Conservation (phyloP, 352 stramenopile genomes). For the Saprolegnia parasitica region DNA sequence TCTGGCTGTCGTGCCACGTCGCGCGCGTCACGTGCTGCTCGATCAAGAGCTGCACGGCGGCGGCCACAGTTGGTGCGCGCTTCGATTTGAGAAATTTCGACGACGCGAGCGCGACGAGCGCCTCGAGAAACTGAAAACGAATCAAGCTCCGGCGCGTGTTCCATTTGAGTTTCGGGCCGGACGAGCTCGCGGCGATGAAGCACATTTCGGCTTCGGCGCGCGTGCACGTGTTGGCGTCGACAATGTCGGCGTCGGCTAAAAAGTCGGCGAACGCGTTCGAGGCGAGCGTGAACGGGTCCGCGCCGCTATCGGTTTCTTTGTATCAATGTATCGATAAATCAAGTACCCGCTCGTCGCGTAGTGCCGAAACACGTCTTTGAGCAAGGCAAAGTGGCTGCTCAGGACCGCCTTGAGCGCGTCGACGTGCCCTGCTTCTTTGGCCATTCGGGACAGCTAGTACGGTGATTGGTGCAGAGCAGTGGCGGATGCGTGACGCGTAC, state of each 20-base stretch:
- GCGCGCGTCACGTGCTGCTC: constrained; percentile 12
- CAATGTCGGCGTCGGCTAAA: constrained; percentile 25
- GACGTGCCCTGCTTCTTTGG: constrained; percentile 7
- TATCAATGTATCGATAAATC: constrained; percentile 15
- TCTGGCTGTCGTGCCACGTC: constrained; percentile 22
- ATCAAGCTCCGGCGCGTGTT: constrained; percentile 22
- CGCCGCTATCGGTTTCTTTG: not conserved
- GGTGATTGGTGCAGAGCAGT: not conserved
- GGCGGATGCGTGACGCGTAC: not conserved
- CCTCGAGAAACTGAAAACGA: constrained; percentile 28
- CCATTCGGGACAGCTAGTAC: constrained; percentile 17
- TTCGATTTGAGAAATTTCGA: constrained; percentile 29
- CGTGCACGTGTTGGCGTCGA: constrained; percentile 29
- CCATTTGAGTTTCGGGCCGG: constrained; percentile 27
- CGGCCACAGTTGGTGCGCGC: not conserved
- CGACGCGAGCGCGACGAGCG: constrained; percentile 10
- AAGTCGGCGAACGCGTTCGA: constrained; percentile 30
- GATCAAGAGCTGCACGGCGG: constrained; percentile 1
- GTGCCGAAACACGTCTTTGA: constrained; percentile 23
- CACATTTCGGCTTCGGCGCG: constrained; percentile 30
- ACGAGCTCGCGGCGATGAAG: constrained; percentile 29
- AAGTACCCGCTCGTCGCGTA: constrained; percentile 25
- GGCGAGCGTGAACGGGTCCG: constrained; percentile 24
- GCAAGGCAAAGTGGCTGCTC: constrained; percentile 6
- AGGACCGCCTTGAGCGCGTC: constrained; percentile 9